Base-by-base conservation (phyloP, 1,284 basidiomycete species). In the Pulveroboletus sp. region DNA sequence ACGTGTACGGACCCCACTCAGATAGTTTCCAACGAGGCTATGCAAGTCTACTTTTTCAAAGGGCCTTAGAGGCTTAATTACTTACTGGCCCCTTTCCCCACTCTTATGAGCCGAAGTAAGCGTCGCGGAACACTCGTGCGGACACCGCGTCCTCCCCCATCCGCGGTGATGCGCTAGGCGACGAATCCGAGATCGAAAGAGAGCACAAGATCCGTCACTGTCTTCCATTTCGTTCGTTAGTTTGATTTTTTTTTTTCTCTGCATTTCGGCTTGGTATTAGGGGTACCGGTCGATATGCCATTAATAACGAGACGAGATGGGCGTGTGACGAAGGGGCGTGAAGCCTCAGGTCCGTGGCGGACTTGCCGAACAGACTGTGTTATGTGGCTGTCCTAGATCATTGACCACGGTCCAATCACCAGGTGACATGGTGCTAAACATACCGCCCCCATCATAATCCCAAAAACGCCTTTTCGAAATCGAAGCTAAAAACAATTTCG, bases 121-220 rank as follows among this genome's bases (percentile, higher is more conserved):
- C 22, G 52, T 69, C 65, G 68, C 68, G 66, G 65, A 64, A 69
- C 18, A 49, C 48, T 65, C 66, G 62, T 57, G 40, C 15, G 26
- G 28, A 25, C 11, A 36, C 43, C 24, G 20, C 54, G 40, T 44
- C 29, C n/a, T 22, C 18, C 10, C n/a, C 51, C 46, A 47, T 29
- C 65, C 61, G 55, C 65, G 67, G 66, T 53, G 38, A 54, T 58
- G 46, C 10, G n/a, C n/a, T 29, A 44, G n/a, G 47, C 44, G 46
- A 49, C 48, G 55, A 52, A 58, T n/a, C 48, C 61, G 51, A 70
- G 39, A 35, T 33, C 38, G 50, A 52, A 35, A 26, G 44, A 44
- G 22, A 20, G 35, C 35, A 24, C 48, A 25, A 48, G 52, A 47
- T 49, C 48, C 55, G 18, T 54, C 26, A 10, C 11, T 25, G 17